Base-by-base conservation (phyloP, 2,329 filamentous ascomycete species). In the Pyrenophora graminea region DNA sequence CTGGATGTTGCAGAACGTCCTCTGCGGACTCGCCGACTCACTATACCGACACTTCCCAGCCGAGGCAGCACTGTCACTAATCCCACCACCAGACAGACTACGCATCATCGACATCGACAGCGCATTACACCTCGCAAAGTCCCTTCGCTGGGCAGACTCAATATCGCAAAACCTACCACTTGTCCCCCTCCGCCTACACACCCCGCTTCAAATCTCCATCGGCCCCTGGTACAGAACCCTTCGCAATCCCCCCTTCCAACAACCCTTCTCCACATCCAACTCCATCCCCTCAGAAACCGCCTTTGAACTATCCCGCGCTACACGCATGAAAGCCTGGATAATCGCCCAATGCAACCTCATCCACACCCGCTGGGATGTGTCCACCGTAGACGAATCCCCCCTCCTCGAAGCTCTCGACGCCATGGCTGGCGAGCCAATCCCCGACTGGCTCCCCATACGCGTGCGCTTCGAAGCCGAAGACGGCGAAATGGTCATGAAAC, bases 401-500 rank as follows among this genome's bases (percentile, higher is more conserved):
- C 48, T 68, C 1, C 46, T 58, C 3, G 59, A 65, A 48, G 58
- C 62, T 5, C 38, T 68, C 0, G 60, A 67, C 31, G 53, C 60
- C 5, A 62, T 69, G 59, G 54, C 60, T 3, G 66, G 66, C 19
- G 66, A 64, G 6, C 39, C 56, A 12, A 66, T 69, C 12, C 66
- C 66, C 2, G 58, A 63, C 15, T 70, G 67, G 67, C 44, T 70
- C 10, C 67, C 67, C 4, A 52, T 62, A 9, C 55, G 58, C 6
- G 59, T 70, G 3, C 57, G 58, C 2, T 70, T 69, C 15, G 64
- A 66, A 25, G 50, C 53, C 2, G 62, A 69, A 49, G 62, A 67
- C 13, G 67, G 67, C 9, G 58, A 65, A 5, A 63, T 67, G 59
- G 62, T 66, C 2, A 63, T 69, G 56, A 66, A 63, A 36, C 50